These are phyloP conservation scores for Lipomyces sp. DNA, from an alignment of 805 yeast genomes.

Conservation along the genomic window DNA sequence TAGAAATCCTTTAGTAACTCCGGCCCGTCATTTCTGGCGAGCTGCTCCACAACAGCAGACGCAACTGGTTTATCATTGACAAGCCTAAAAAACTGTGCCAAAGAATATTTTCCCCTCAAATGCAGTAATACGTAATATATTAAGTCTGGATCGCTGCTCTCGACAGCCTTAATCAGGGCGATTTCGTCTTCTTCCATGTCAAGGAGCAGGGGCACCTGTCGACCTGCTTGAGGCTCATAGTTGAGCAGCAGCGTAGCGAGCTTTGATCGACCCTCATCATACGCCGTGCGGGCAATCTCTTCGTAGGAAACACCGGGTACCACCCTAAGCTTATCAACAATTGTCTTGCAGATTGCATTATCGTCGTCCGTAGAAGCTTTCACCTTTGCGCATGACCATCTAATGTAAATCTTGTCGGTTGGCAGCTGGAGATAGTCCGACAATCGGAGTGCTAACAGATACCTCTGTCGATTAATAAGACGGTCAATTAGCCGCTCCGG, in stretches of 20 bases:
- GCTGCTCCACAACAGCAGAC: conserved; percentile 49
- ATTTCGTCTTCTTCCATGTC: conserved; percentile 72
- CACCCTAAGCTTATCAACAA: conserved; percentile 54
- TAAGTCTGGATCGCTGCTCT: conserved; percentile 64
- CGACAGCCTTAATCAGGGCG: conserved; percentile 71
- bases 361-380: conserved; percentile 56
- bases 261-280: conserved; percentile 76
- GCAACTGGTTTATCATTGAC: conserved; percentile 56
- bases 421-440: conserved; percentile 57
- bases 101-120: conserved; percentile 59
- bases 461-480: conserved; percentile 62
- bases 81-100: conserved; percentile 71
- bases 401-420: conserved; percentile 60
- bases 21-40: conserved; percentile 44
- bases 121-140: conserved; percentile 59
- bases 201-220: conserved; percentile 66
- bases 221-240: conserved; percentile 64
- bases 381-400: conserved; percentile 82
- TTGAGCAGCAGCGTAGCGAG: conserved; percentile 71
- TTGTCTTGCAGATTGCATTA: conserved; percentile 56
- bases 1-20: conserved; percentile 58
- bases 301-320: conserved; percentile 58
- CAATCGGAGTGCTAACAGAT: conserved; percentile 66
- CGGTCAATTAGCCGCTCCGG: conserved; percentile 61
- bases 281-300: conserved; percentile 65